Conservation (phyloP, 2,329 filamentous ascomycete genomes). For the Talaromyces sp. region DNA sequence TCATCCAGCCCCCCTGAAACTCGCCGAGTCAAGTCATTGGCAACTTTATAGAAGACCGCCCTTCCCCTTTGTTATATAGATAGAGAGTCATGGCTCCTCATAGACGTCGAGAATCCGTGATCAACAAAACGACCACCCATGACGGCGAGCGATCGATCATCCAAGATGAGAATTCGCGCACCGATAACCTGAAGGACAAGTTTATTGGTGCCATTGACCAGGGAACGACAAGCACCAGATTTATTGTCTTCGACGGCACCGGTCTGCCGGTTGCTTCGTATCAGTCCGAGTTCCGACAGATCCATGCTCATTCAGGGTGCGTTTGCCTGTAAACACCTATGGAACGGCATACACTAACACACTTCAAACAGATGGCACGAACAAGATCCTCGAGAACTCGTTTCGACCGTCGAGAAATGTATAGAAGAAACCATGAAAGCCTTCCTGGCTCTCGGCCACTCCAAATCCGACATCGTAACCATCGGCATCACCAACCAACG, state of each 20-base stretch:
- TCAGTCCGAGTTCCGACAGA: constrained; percentile 82
- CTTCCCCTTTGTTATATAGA: not conserved
- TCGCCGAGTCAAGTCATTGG: constrained; percentile 2
- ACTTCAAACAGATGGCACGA: constrained; percentile 76
- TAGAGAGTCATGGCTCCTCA: constrained; percentile 20
- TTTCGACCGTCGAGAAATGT: constrained; percentile 73
- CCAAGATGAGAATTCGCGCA: constrained; percentile 33
- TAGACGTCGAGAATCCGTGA: constrained; percentile 27
- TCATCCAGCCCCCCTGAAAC: not conserved
- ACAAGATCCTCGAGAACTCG: constrained; percentile 75
- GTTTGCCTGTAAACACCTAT: no score
- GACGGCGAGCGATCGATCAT: constrained; percentile 39
- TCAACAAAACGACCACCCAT: constrained; percentile 31
- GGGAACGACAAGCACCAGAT: constrained; percentile 84
- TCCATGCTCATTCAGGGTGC: constrained; percentile 81
- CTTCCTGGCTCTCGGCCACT: constrained; percentile 69
- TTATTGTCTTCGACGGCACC: constrained; percentile 81
- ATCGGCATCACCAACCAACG: constrained; percentile 89
- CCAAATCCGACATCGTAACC: constrained; percentile 66
- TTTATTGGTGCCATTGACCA: constrained; percentile 89
- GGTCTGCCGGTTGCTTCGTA: constrained; percentile 78
- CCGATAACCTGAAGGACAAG: constrained; percentile 36
- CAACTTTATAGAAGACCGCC: not conserved
- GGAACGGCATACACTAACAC: not conserved
- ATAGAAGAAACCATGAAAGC: constrained; percentile 72